These are phyloP conservation scores for Chrysanthemum makinoi DNA, from an alignment of 129 eudicot species.

Conservation along the genomic window DNA sequence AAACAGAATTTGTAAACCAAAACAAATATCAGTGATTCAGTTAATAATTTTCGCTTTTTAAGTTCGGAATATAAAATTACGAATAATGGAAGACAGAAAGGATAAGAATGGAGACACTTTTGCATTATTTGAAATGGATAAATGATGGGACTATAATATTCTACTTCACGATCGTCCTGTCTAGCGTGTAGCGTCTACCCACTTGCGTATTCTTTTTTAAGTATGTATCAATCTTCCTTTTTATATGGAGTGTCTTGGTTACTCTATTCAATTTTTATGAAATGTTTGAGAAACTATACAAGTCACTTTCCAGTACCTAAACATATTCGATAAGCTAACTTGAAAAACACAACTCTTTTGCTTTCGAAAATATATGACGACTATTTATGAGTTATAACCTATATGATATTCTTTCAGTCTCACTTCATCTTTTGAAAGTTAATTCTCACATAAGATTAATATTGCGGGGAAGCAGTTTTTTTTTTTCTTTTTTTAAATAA, in stretches of 20 bases:
- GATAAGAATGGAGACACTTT: conserved; percentile 8
- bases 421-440: no score
- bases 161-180: neutral
- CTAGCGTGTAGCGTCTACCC: neutral
- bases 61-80: neutral
- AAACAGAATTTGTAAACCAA: neutral
- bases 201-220: conserved; percentile 4
- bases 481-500: no score
- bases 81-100: conserved; percentile 10
- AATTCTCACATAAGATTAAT: no score
- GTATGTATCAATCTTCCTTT: neutral
- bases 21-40: neutral
- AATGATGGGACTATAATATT: neutral
- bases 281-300: neutral
- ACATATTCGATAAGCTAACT: conserved; percentile 7
- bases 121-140: conserved; percentile 5
- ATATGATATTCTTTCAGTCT: no score
- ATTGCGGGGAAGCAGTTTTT: no score
- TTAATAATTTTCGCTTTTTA: neutral
- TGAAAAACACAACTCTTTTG: neutral
- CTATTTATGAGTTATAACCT: no score
- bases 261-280: neutral
- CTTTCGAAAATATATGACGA: neutral
- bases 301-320: neutral
- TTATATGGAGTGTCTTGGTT: neutral